Evolutionary conservation across 805 yeast genomes (phyloP), one percentile per base, ranked within the genome.

Genomic region (Hanseniaspora lindneri): DNA sequence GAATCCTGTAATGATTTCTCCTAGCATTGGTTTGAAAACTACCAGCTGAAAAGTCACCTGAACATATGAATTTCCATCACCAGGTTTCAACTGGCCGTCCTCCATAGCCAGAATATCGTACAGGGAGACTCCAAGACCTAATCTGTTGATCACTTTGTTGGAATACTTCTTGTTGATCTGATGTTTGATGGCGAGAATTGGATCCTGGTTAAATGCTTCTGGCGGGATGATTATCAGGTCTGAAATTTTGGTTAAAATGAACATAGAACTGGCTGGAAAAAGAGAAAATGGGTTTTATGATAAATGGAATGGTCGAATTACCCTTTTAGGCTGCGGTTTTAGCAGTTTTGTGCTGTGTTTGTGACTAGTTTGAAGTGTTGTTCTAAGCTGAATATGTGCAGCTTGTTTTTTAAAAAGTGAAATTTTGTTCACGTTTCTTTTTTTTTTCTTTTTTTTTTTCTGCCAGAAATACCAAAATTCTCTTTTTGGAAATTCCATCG

Each of bases 1-100:
- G 89, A 94, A 86, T 1, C 98, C 98, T 0, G 87, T 80, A 23
- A 92, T 63, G 7, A 89, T 76, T 61, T 92, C 98, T 9, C 98
- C 98, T 1, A 85, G 79, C 63, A 89, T 89, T 0, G 98, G 98
- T 54, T 88, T 83, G 73, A 92, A 92, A 1, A 89, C 80, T 9
- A 88, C 69, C 41, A 82, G 70, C 44, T 96, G 67, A 59, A 87
- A 84, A 49, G 69, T 73, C 17, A 81, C 83, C 54, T 80, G 82
- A 35, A 85, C 78, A 57, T 72, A 88, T 4, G 86, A 73, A 1
- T 88, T 86, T 8, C 98, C 97, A 64, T 92, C 97, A 8, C 98
- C 97, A 1, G 95, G 95, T 57, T 79, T 82, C 52, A 92, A 69
- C 54, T 84, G 71, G 4, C 97, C 98, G 56, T 92, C 97, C 42